Percentiles rank a stretch among this genome's conserved stretches.
Conservation (phyloP, 495 filamentous ascomycete species). For the Sphaerosporella brunnea region DNA sequence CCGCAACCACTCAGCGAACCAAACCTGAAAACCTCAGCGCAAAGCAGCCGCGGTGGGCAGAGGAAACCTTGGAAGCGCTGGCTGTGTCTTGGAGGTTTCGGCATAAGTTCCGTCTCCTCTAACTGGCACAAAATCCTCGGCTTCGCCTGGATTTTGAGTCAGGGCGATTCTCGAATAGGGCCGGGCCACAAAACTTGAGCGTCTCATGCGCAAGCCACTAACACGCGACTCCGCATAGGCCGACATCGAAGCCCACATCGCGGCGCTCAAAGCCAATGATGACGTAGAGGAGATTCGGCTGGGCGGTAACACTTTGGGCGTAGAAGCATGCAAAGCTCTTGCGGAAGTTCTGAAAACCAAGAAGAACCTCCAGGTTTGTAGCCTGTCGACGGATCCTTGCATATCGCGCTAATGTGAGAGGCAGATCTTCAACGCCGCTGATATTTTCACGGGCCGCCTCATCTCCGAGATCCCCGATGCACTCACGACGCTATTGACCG, state of each 20-base stretch:
- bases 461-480: conserved; percentile 87
- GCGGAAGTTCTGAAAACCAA: conserved; percentile 64
- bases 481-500: conserved; percentile 63
- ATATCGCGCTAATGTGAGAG: conserved; percentile 2
- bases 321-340: conserved; percentile 67
- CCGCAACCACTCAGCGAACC: no score
- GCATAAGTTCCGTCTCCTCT: no score
- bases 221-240: conserved; percentile 26
- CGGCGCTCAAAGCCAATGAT: conserved; percentile 47
- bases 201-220: no score
- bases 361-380: conserved; percentile 50
- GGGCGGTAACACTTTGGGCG: conserved; percentile 77
- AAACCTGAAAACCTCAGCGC: no score
- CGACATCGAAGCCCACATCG: conserved; percentile 73
- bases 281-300: conserved; percentile 71
- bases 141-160: no score
- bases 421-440: conserved; percentile 72
- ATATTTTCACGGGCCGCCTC: conserved; percentile 91
- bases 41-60: no score
- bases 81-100: no score
- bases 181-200: no score
- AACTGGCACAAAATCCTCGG: no score
- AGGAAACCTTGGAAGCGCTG: no score
- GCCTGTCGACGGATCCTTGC: background rate
- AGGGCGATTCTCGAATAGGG: no score